Evolutionary conservation across 495 filamentous ascomycete genomes (phyloP), one percentile per base, ranked within the genome.

Genomic region (Elasticomyces elasticus): DNA sequence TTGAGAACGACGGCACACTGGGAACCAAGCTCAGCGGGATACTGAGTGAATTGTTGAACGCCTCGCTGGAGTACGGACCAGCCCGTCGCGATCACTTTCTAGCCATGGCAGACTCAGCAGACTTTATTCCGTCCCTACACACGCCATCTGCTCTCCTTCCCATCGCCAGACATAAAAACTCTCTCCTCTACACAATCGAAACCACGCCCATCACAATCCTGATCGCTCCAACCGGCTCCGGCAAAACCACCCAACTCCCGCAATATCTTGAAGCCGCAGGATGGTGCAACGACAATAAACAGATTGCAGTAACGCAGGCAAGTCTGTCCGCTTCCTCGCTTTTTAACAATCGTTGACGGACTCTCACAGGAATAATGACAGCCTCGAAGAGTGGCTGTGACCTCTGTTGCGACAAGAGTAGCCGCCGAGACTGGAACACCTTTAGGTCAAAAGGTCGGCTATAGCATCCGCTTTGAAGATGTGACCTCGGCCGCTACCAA

Each of bases 401-500:
- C 88, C 10, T 94, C 89, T 7, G 88, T 98, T 30, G 92, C 94
- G 40, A 76, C 82, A 12, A 74, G 92, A 64, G 92, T 98, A 17
- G 94, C 92, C 3, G 86, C 95, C 58, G 92, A 99, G 69, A 84
- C 89, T 78, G 83, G 89, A 11, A 88, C 87, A 66, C 84, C 90
- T 60, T 60, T 98, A 20, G 94, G 92, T 17, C 87, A 95, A 70
- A 87, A 96, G 69, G 69, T 70, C 40, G 94, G 94, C 43, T 97
- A 96, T 66, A 89, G 89, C 20, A 95, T 97, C 56, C 79, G 92
- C 49, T 99, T 99, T 66, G 94, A 97, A 65, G 92, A 97, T 74
- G 74, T 85, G 59, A 95, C 90, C n/a, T 95, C 89, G 40, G 78
- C 84, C 11, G 73, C 76, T 45, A 99, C 92, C 1, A 78, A 79